A percentile compares a stretch with the other conserved stretches of the same genome.
Evolutionary conservation across 352 stramenopile genomes (phyloP).

Genomic region (Pythium volutum): DNA sequence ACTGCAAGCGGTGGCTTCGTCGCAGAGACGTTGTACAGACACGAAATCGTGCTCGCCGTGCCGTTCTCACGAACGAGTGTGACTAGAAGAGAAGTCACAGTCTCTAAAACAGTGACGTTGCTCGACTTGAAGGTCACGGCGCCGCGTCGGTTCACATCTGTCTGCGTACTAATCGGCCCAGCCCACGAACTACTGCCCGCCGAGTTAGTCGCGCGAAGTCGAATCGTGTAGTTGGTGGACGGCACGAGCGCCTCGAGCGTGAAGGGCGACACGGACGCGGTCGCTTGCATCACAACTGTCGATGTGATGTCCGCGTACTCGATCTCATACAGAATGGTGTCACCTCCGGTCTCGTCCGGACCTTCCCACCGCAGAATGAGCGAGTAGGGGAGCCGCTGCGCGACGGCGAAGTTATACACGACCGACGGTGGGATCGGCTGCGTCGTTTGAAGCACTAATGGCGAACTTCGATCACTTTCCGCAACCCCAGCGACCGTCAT

Average conservation of each 20-base stretch:
- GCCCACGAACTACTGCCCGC: conserved; percentile 42
- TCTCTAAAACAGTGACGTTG: conserved; percentile 39
- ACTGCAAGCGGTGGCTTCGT: not conserved
- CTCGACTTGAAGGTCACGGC: conserved; percentile 26
- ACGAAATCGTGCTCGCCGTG: conserved; percentile 40
- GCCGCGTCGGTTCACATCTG: conserved; percentile 46
- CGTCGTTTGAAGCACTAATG: conserved; percentile 25
- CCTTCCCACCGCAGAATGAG: conserved; percentile 38
- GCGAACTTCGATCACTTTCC: conserved; percentile 35
- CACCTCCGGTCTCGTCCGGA: conserved; percentile 40
- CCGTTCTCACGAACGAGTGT: conserved; percentile 47
- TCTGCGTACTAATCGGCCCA: conserved; percentile 23
- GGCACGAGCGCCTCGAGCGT: conserved; percentile 30
- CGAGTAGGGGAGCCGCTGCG: conserved; percentile 26
- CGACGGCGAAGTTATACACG: conserved; percentile 34
- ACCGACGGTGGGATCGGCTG: conserved; percentile 34
- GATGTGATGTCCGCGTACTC: conserved; percentile 21
- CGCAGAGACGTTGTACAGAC: conserved; percentile 31
- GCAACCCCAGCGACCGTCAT: conserved; percentile 27
- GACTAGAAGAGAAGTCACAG: conserved; percentile 29
- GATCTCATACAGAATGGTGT: conserved; percentile 35
- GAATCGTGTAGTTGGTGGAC: conserved; percentile 37
- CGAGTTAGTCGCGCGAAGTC: conserved; percentile 34
- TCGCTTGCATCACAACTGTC: not conserved
- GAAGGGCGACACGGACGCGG: conserved; percentile 4